phyloP scores from a whole-genome alignment of 2,329 filamentous ascomycete species.

The Thermothelomyces thermophilus region DNA sequence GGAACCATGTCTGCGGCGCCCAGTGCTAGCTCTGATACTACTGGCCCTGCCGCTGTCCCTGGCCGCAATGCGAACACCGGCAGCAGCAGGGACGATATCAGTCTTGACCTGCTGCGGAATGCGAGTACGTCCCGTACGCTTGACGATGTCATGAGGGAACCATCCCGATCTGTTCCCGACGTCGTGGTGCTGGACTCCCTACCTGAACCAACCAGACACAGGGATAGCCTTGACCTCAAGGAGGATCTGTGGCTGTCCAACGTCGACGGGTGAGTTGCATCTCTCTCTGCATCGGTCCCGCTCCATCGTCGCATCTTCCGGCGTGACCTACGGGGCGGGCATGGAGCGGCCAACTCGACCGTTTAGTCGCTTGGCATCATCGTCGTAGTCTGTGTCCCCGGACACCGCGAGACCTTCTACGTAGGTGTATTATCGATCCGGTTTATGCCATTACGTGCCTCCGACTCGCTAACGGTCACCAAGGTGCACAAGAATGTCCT shows the following conservation, averaged over 20 bases:
- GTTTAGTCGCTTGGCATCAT: too few species aligned
- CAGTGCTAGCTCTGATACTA: conserved; percentile 5
- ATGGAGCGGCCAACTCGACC: too few species aligned
- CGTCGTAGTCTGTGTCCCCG: too few species aligned
- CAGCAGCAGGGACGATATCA: background rate
- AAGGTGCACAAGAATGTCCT: too few species aligned
- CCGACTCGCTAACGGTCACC: too few species aligned
- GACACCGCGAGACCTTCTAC: too few species aligned
- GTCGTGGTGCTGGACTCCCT: conserved; percentile 35
- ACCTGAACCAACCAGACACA: conserved; percentile 28
- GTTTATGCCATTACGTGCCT: too few species aligned
- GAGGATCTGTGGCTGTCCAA: conserved; percentile 45
- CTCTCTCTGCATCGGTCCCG: conserved; percentile 8
- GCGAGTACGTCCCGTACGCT: conserved; percentile 26
- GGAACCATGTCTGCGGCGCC: conserved; percentile 8
- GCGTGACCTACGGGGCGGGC: too few species aligned
- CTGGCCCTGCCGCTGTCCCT: background rate
- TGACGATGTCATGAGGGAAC: conserved; percentile 36
- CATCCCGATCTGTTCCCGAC: conserved; percentile 32
- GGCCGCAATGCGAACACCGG: background rate
- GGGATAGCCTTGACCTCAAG: conserved; percentile 33
- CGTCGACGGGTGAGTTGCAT: conserved; percentile 38
- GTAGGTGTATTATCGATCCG: too few species aligned
- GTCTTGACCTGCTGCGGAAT: background rate
- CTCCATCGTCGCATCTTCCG: background rate